These are phyloP conservation scores for Trichoderma lentiforme DNA, from an alignment of 2,329 filamentous ascomycete genomes.

Conservation along the genomic window DNA sequence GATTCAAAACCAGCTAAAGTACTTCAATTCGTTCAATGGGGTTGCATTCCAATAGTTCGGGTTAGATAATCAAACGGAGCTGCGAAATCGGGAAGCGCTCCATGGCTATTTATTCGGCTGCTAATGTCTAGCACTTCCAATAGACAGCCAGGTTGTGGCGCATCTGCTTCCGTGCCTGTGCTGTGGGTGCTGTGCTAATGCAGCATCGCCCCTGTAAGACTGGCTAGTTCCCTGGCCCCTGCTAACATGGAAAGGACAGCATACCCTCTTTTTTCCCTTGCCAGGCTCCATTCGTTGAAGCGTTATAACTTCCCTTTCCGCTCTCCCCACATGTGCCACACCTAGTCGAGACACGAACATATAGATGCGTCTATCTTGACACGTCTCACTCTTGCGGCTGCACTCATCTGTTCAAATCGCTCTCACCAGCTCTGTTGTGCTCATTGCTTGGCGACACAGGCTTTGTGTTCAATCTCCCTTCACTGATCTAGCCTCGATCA, in stretches of 20 bases:
- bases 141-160: not conserved
- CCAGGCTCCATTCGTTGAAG: not conserved
- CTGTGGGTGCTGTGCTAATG: not conserved
- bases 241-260: slow-evolving; percentile 9
- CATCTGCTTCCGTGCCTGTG: not conserved
- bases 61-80: not conserved
- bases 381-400: slow-evolving; percentile 9
- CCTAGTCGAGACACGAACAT: not conserved
- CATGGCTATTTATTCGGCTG: not conserved
- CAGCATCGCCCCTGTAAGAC: not conserved
- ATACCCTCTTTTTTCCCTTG: slow-evolving; percentile 8
- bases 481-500: not conserved
- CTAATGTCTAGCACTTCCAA: not conserved
- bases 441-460: not conserved
- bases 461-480: not conserved
- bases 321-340: slow-evolving; percentile 5
- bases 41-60: not conserved
- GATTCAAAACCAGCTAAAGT: too few relatives aligned
- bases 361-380: slow-evolving; percentile 13
- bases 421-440: not conserved
- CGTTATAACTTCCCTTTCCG: not conserved
- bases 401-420: not conserved
- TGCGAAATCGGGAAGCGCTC: not conserved
- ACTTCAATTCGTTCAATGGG: not conserved
- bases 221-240: not conserved